Conservation (phyloP, 1,139 yeast genomes). For the Pichiaceae sp. region DNA sequence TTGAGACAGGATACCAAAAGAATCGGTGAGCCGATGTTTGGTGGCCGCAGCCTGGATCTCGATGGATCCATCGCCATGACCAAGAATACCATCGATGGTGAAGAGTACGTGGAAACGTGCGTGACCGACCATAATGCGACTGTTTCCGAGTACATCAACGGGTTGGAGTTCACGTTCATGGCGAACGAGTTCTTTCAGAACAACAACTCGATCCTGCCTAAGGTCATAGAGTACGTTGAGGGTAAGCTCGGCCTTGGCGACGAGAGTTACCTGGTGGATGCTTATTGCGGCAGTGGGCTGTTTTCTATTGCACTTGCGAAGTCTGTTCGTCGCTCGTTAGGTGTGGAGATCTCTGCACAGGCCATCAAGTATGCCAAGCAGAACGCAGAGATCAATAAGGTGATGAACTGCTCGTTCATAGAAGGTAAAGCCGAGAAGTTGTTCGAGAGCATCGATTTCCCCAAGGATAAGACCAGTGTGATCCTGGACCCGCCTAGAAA, state of each 20-base stretch:
- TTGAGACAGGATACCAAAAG: slow-evolving; percentile 63
- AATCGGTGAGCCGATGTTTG: slow-evolving; percentile 8
- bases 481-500: slow-evolving; percentile 96
- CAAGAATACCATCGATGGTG: slow-evolving; percentile 10
- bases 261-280: slow-evolving; percentile 68
- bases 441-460: slow-evolving; percentile 69
- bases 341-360: slow-evolving; percentile 92
- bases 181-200: slow-evolving; percentile 97
- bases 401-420: slow-evolving; percentile 69
- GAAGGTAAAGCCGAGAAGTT: slow-evolving; percentile 91
- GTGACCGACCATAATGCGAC: slow-evolving; percentile 69
- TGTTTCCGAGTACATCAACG: slow-evolving; percentile 70
- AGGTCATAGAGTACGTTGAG: slow-evolving; percentile 72
- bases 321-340: slow-evolving; percentile 75
- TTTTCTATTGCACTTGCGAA: slow-evolving; percentile 81
- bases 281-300: slow-evolving; percentile 95
- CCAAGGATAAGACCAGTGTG: slow-evolving; percentile 71
- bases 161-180: slow-evolving; percentile 66
- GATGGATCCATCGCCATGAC: slow-evolving; percentile 6
- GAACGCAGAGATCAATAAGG: slow-evolving; percentile 69
- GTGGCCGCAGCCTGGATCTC: slow-evolving; percentile 14
- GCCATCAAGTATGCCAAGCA: slow-evolving; percentile 79
- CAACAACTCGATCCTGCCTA: slow-evolving; percentile 82
- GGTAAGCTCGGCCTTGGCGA: slow-evolving; percentile 46
- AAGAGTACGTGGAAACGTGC: slow-evolving; percentile 34